Evolutionary conservation across 2,329 filamentous ascomycete genomes (phyloP), one percentile per base, ranked within the genome.

Genomic region (Pezicula radicicola): DNA sequence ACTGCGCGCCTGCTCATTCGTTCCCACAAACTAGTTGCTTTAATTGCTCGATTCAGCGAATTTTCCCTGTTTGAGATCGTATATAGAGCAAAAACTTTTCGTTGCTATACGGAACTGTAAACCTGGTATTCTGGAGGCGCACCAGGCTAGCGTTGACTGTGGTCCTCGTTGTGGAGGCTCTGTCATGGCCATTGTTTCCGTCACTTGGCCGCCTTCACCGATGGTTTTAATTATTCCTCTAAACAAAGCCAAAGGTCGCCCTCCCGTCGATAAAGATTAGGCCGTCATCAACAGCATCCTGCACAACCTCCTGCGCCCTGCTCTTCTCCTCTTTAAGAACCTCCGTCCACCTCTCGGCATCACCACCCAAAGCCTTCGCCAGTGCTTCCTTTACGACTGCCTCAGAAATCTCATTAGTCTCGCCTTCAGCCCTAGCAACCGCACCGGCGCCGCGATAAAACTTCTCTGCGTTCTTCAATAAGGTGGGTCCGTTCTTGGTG

Each of bases 401-500:
- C 48, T 75, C 74, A 18, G 64, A 65, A 42, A 69, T 67, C 55
- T 75, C 72, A 21, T 75, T 72, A 3, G 46, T 54, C 7, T 71
- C 69, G 13, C 74, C 75, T 37, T 66, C 61, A 53, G 65, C 66
- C n/a, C 55, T 57, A 0, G 72, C 65, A 1, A 74, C 54, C 61
- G 54, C 48, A 58, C 60, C 45, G 6, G 78, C 79, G 37, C 80
- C 80, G 18, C 77, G 74, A 59, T 81, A 84, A 60, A 80, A 84
- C 5, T 75, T 80, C 55, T 77, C 75, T 1, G 81, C 79, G 57
- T 84, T 84, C 50, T 74, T 75, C 36, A 80, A 62, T 12, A 84
- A 66, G 3, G 72, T 76, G 6, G 67, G 58, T 4, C 66, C 69
- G 59, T 78, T 76, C 45, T 72, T 72, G 25, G 67, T 62, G 4